Evolutionary conservation across 2,329 filamentous ascomycete genomes (phyloP).

Genomic region (Coniochaeta ligniaria): DNA sequence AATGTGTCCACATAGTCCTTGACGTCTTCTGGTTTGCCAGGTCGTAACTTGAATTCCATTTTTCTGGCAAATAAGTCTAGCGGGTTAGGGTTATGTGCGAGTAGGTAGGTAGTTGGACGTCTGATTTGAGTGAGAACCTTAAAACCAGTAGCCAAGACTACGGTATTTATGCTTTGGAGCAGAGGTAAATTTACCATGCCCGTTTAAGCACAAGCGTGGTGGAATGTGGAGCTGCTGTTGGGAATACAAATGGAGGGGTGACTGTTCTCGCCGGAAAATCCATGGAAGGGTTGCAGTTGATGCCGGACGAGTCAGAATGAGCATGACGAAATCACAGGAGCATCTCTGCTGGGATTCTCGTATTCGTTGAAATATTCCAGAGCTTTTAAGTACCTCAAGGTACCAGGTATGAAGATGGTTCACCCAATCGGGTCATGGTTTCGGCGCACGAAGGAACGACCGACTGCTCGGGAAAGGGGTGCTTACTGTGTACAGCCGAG

Average conservation of each 20-base stretch:
- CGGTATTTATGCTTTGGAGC: not conserved
- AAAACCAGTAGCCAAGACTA: not conserved
- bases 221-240: not conserved
- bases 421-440: too few species aligned
- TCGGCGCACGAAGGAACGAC: too few species aligned
- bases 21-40: constrained; percentile 31
- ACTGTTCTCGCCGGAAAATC: not conserved
- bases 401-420: too few species aligned
- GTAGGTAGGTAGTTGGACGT: not conserved
- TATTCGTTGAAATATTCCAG: too few species aligned
- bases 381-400: too few species aligned
- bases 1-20: constrained; percentile 33
- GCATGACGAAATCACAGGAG: too few species aligned
- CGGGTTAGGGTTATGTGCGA: not conserved
- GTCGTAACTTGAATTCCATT: constrained; percentile 22
- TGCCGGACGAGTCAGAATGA: not conserved
- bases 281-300: not conserved
- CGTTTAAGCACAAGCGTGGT: not conserved
- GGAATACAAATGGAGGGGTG: not conserved
- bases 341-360: too few species aligned
- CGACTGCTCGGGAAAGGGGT: too few species aligned
- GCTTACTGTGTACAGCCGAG: too few species aligned
- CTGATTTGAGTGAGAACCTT: not conserved
- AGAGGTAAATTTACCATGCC: too few species aligned
- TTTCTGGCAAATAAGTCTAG: not conserved